phyloP scores from a whole-genome alignment of 108 stramenopile species.

The Nitzschia palea region DNA sequence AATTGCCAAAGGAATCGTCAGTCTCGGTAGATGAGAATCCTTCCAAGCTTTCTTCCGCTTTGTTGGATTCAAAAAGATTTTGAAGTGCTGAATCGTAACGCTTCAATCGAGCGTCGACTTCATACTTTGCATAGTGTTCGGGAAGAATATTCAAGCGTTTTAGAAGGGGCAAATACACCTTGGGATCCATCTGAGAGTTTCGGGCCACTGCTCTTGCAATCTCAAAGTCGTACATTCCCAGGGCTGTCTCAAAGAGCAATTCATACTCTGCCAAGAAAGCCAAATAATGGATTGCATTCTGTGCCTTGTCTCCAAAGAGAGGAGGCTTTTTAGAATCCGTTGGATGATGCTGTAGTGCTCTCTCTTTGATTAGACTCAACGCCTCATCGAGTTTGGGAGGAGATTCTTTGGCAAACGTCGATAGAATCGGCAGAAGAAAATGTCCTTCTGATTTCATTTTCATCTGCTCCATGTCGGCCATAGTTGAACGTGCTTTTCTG shows the following conservation, averaged over 20 bases:
- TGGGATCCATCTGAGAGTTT: conserved; percentile 94
- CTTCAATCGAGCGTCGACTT: conserved; percentile 84
- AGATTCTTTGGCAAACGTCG: conserved; percentile 86
- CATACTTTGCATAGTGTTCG: conserved; percentile 51
- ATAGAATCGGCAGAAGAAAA: conserved; percentile 81
- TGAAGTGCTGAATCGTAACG: conserved; percentile 71
- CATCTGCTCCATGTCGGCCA: conserved; percentile 55
- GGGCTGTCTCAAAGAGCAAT: conserved; percentile 82
- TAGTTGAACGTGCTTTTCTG: conserved; percentile 53
- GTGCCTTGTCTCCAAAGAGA: conserved; percentile 68
- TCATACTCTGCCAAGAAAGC: conserved; percentile 88
- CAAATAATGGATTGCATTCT: conserved; percentile 84
- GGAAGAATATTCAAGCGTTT: conserved; percentile 72
- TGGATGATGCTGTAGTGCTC: conserved; percentile 36
- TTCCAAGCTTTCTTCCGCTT: conserved; percentile 21
- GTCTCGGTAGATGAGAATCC: conserved; percentile 10
- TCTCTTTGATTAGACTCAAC: conserved; percentile 61
- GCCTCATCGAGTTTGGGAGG: conserved; percentile 84
- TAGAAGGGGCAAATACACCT: conserved; percentile 86
- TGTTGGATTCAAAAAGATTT: conserved; percentile 50
- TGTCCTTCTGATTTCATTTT: conserved; percentile 56
- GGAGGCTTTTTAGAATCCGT: conserved; percentile 47
- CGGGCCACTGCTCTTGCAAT: conserved; percentile 87
- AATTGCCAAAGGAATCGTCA: conserved; percentile 24
- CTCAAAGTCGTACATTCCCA: conserved; percentile 92